Base-by-base conservation (phyloP, 176 grass and related monocot genomes). In the Musa itinerans region DNA sequence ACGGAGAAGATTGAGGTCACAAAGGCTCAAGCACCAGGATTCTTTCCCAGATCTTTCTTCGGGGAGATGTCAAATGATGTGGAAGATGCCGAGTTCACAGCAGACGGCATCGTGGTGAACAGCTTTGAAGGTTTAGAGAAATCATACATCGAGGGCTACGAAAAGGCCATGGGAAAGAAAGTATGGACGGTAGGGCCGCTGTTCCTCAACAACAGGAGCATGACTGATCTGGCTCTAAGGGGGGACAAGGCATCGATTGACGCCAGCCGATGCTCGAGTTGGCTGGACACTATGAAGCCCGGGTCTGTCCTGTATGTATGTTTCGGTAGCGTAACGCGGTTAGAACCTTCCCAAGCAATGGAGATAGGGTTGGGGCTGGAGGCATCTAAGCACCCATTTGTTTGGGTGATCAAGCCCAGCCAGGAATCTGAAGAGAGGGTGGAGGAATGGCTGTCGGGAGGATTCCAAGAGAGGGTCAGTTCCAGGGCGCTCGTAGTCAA, bases 41-140 rank as follows among this genome's bases (percentile, higher is more conserved):
- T 83, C 73, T 22, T 83, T 14, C 0, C 11, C 3, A 67, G 15
- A 43, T 5, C 34, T 43, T 43, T 43, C 10, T 72, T 22, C 15
- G 8, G 74, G 24, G 53, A 34, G 25, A 9, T 81, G 24, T 0
- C 63, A 54, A 57, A 76, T 22, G 22, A 69, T 21, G 54, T 68
- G 79, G 1, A 77, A 53, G 52, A 75, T 26, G 78, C 65, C 78
- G 90, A 92, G 69, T 27, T 54, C 19, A 73, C 84, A 63, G 87
- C 81, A 16, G 79, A 92, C 50, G 90, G 87, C 20, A 74, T 92
- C 13, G 79, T 87, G 82, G 84, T 92, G 73, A 89, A 92, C 83
- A 89, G 63, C 71, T 92, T 87, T 52, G 62, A 79, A 1, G 84
- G 86, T 59, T 78, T 92, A 15, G 87, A 89, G 70, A 76, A 9